Evolutionary conservation across 1,139 yeast genomes (phyloP).

Genomic region (Kodamaea arcana): DNA sequence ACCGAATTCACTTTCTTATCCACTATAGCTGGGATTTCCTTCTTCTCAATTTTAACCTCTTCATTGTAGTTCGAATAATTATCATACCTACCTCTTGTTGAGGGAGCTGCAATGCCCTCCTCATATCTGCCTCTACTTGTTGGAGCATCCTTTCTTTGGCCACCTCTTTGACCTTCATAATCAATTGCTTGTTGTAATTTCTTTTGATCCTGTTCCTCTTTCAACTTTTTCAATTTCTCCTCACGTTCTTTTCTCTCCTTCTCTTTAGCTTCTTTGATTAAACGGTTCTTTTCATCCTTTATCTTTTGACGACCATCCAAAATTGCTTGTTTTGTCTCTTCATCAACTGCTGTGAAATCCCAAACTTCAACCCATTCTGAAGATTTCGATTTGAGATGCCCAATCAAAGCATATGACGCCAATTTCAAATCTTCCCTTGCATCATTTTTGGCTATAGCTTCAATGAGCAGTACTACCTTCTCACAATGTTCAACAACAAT

Average conservation of each 20-base stretch:
- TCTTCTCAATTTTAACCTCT: neutral
- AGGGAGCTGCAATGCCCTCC: constrained; percentile 12
- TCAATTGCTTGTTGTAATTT: constrained; percentile 14
- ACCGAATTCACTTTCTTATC: constrained; percentile 4
- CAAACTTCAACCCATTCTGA: constrained; percentile 54
- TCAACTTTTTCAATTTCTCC: constrained; percentile 21
- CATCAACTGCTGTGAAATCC: constrained; percentile 52
- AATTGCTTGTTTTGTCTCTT: constrained; percentile 24
- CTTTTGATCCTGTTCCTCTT: constrained; percentile 16
- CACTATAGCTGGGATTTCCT: constrained; percentile 3
- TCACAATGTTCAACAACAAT: constrained; percentile 66
- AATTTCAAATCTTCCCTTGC: constrained; percentile 76
- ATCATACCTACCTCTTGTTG: constrained; percentile 16
- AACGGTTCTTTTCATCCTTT: constrained; percentile 12
- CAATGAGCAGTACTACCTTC: constrained; percentile 44
- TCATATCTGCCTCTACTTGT: constrained; percentile 16
- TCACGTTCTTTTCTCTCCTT: constrained; percentile 11
- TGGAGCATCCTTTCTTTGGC: constrained; percentile 17
- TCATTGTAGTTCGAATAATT: constrained; percentile 25
- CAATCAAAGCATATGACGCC: constrained; percentile 73
- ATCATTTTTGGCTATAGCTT: constrained; percentile 50
- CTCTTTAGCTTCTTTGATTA: constrained; percentile 13
- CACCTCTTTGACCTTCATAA: constrained; percentile 20
- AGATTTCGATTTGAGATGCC: constrained; percentile 61
- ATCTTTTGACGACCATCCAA: constrained; percentile 20